Evolutionary conservation across 1,284 basidiomycete genomes (phyloP).

Genomic region (Tilletia walkeri): DNA sequence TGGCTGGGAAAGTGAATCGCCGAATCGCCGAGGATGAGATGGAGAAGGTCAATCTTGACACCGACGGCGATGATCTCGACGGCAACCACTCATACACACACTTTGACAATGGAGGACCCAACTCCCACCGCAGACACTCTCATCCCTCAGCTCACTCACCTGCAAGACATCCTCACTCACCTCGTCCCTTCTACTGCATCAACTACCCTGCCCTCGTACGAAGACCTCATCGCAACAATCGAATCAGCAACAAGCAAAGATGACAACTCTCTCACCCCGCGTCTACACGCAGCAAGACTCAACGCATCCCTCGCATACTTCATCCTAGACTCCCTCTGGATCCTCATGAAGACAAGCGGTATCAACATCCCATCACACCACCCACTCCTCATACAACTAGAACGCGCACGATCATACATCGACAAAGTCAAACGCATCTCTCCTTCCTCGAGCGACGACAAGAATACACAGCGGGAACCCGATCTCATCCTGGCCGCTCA

Average conservation of each 20-base stretch:
- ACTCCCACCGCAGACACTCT: conserved; percentile 7
- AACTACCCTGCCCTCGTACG: background rate
- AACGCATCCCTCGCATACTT: conserved; percentile 11
- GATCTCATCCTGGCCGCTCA: background rate
- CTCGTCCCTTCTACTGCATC: background rate
- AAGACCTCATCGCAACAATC: conserved; percentile 9
- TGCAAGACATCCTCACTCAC: background rate
- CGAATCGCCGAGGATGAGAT: conserved; percentile 1
- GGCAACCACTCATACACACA: too few species aligned
- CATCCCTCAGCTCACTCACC: background rate
- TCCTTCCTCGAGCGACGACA: background rate
- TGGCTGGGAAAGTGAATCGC: too few species aligned
- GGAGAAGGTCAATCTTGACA: background rate
- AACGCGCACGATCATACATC: background rate
- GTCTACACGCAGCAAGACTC: conserved; percentile 8
- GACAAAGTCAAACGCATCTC: conserved; percentile 4
- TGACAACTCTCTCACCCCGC: background rate
- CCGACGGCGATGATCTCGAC: background rate
- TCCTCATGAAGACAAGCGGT: conserved; percentile 16
- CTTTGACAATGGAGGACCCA: background rate
- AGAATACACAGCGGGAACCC: background rate
- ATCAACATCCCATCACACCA: background rate
- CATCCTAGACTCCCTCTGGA: conserved; percentile 14
- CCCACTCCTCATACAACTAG: conserved; percentile 2
- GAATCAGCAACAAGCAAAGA: background rate